Conservation (phyloP, 441 rosid species). For the Adansonia madagascariensis region DNA sequence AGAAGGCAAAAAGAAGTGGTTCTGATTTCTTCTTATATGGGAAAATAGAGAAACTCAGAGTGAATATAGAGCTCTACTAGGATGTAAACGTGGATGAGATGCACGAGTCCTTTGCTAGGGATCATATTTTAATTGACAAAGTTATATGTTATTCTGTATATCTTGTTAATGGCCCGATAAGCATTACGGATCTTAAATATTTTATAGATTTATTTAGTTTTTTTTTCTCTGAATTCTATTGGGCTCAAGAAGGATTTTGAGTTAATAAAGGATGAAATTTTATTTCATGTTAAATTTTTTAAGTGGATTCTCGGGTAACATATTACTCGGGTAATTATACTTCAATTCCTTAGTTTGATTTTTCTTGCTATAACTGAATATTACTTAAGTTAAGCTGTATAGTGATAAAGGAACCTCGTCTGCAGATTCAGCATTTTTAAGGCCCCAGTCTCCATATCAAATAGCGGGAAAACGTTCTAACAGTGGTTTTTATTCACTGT, state of each 20-base stretch:
- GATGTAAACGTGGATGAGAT: neutral
- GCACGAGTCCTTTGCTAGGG: neutral
- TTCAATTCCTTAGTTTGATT: neutral
- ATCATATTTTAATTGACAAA: neutral
- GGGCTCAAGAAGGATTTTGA: neutral
- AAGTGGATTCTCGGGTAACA: neutral
- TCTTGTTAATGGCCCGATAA: neutral
- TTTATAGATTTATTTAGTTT: neutral
- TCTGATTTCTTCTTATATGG: neutral
- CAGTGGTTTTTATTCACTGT: constrained; percentile 47
- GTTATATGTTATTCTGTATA: neutral
- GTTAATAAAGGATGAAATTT: neutral
- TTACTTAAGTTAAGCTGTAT: neutral
- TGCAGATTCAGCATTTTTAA: constrained; percentile 51
- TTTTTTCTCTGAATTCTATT: neutral
- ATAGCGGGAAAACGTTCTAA: constrained; percentile 42
- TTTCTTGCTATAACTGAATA: constrained; percentile 8
- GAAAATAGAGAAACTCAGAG: neutral
- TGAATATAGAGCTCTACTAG: neutral
- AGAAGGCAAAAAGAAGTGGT: neutral
- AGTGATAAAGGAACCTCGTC: neutral
- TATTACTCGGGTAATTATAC: neutral
- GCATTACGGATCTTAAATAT: neutral
- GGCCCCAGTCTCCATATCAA: constrained; percentile 47
- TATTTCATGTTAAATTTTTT: neutral